Evolutionary conservation across 345 rosid species (phyloP), one percentile per base, ranked within the genome.

Genomic region (Lepidium sativum): DNA sequence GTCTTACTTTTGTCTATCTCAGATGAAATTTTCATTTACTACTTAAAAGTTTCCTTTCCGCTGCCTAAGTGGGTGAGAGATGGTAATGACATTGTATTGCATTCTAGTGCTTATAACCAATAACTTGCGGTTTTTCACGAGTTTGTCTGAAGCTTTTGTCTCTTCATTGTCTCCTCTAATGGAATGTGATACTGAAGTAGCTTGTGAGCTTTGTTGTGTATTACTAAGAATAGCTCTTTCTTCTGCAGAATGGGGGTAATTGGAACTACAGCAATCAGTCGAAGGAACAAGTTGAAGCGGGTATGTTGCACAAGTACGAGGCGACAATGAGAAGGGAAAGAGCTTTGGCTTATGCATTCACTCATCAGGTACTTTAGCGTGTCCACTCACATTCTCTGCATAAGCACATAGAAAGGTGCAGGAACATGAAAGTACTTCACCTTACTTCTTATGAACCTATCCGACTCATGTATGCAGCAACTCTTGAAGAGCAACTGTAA

Each of bases 261-360:
- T 91, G 97, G 99, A 90, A 88, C 67, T 81, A 79, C 59, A 88
- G 96, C 68, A 68, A 77, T 40, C 95, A 86, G 74, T 94, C 99
- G 0, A 91, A 84, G 82, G 89, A 86, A 75, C 89, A 88, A 73
- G 51, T 85, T 1, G 96, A 94, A 77, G 80, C 89, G 0, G 82
- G 78, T 71, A 67, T 91, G 75, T 71, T 91, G 48, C 78, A 74
- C 82, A 91, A 80, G 82, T 78, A 80, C 31, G 97, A 91, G 77
- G 97, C 95, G 2, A 57, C 95, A 13, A 78, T 86, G 99, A 81
- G 91, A 81, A 86, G 96, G 73, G 99, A 94, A 78, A 78, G 89
- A 63, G 85, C 89, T n/a, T 61, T 86, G 77, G 97, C 96, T 44
- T 90, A 90, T 72, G 74, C 97, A 49, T 84, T 82, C 70, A 63